Evolutionary conservation across 345 rosid genomes (phyloP).

Genomic region (Arabidopsis thaliana): TAIR10.1 NC_003075.7:16263001-16263500

Average conservation of each 20-base stretch:
- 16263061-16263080: not conserved
- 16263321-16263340: constrained; percentile 64
- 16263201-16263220: not conserved
- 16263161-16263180: not conserved
- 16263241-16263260: not conserved
- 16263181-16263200: too few species aligned
- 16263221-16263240: not conserved
- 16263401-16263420: not conserved
- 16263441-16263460: constrained; percentile 81
- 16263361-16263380: not conserved
- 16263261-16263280: not conserved
- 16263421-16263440: constrained; percentile 50
- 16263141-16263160: not conserved
- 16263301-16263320: constrained; percentile 61
- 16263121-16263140: not conserved
- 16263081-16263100: not conserved
- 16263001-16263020: too few species aligned
- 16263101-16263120: too few species aligned
- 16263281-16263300: constrained; percentile 42
- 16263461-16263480: constrained; percentile 41
- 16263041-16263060: not conserved
- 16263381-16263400: not conserved
- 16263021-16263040: not conserved
- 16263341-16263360: constrained; percentile 54
- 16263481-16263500: not conserved